These are phyloP conservation scores for Botrytis squamosa DNA, from an alignment of 2,329 filamentous ascomycete genomes.

Conservation along the genomic window DNA sequence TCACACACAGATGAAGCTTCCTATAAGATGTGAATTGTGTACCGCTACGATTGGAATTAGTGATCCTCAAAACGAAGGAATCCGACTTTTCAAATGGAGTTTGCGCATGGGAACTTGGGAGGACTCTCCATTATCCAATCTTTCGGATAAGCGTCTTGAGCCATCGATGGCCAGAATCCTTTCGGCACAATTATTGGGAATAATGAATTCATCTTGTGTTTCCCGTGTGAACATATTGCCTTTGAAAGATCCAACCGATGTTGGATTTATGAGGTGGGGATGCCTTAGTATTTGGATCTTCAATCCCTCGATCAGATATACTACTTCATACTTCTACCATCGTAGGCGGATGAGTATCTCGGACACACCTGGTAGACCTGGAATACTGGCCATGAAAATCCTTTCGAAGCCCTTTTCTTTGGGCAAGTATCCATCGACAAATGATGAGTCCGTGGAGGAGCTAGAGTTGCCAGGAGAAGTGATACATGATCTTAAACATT, in stretches of 20 bases:
- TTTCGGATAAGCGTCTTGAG: background rate
- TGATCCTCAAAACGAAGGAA: slow-evolving; percentile 31
- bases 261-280: background rate
- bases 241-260: background rate
- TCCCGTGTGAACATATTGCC: slow-evolving; percentile 17
- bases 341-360: background rate
- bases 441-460: slow-evolving; percentile 49
- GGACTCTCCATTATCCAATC: background rate
- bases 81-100: slow-evolving; percentile 37
- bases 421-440: slow-evolving; percentile 25
- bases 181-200: slow-evolving; percentile 25
- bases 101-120: slow-evolving; percentile 9
- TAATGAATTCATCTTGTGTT: slow-evolving; percentile 21
- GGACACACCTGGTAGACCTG: background rate
- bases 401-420: slow-evolving; percentile 30
- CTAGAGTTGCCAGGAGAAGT: slow-evolving; percentile 53
- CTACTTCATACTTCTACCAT: background rate
- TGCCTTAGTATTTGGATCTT: slow-evolving; percentile 6
- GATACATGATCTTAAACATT: slow-evolving; percentile 45
- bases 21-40: background rate
- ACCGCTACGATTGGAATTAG: slow-evolving; percentile 30
- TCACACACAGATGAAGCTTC: background rate
- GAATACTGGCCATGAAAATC: slow-evolving; percentile 34
- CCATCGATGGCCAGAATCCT: slow-evolving; percentile 28
- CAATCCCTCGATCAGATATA: slow-evolving; percentile 15